Evolutionary conservation across 2,329 filamentous ascomycete genomes (phyloP), one percentile per base, ranked within the genome.

Genomic region (Claviceps humidiphila): DNA sequence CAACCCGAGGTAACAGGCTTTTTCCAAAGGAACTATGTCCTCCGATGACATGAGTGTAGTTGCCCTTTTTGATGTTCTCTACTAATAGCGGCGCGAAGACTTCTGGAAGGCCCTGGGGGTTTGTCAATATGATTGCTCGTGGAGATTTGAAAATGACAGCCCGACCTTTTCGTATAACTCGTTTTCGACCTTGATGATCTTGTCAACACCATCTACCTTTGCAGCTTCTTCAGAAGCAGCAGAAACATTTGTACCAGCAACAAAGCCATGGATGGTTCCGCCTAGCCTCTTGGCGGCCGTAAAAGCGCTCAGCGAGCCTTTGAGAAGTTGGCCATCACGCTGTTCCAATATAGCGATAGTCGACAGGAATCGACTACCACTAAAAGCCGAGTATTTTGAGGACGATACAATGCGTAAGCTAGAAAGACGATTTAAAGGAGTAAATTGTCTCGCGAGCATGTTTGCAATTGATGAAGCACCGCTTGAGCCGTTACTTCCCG

Each of bases 11-110:
- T 71, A 98, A 76, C 46, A 98, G 69, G 68, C 85, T 94, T 80
- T 98, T 98, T 63, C 93, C 93, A 70, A 98, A 98, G 1, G 93
- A 89, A 24, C 90, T 93, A 73, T 97, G 89, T 52, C 87, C 85
- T 41, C 85, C 87, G 62, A 98, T 78, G 57, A 98, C 80, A 66
- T 98, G 93, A 55, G 90, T 95, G 69, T 89, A 97, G 55, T 84
- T 87, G 55, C 88, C 90, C 67, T 93, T 93, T 74, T 95, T 95
- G 70, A 97, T 91, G 70, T 97, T 98, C 69, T 97, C 91, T 50
- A 89, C 86, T 42, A 98, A 76, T 47, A 98, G 75, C 52, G 89
- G 87, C n/a, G 91, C 93, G 65, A 81, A 97, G 74, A 88, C 96
- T 73, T 98, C 93, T 50, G 93, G 83, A 2, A 98, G 79, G 49